Base-by-base conservation (phyloP, 129 eudicot species). In the Lactuca sativa region DNA sequence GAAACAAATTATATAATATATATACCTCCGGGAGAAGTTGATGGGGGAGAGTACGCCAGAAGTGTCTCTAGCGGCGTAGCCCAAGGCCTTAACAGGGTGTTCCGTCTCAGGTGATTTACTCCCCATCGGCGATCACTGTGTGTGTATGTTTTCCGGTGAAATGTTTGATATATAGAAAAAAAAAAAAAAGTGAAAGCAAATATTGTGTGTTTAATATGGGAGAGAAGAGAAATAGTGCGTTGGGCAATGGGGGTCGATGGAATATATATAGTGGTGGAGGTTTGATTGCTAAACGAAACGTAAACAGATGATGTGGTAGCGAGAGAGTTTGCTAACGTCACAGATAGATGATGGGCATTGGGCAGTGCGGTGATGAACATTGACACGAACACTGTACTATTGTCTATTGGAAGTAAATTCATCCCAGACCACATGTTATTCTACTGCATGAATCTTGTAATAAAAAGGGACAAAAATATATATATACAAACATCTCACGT, bases 11-110 rank as follows among this genome's bases (percentile, higher is more conserved):
- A 58, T 0, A 25, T 25, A 25, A 25, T 25, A 25, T 25, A 25
- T 25, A 25, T 61, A 84, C 86, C 86, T 81, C 25, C 90, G 64
- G 31, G 90, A 85, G 82, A 85, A 85, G 2, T 81, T 85, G 61
- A 85, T 57, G 18, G 80, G 86, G 16, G 86, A 81, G 58, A 85
- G 77, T 59, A 53, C 36, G 32, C 86, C 84, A 10, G 86, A 85
- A 4, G 81, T 6, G 70, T 85, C 86, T 49, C 74, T 79, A 4
- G 90, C 88, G 49, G 90, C 90, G 72, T 74, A 85, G 21, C 90
- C 90, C 17, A 78, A 71, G 62, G 90, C 86, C 62, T 78, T 81
- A 57, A 85, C 80, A 0, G 86, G 86, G 59, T 82, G 84, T 71
- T 76, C 86, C 3, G 82, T 72, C 43, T 85, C 90, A 11, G 79